Base-by-base conservation (phyloP, 2,329 filamentous ascomycete genomes). In the Exophiala aquamarina region DNA sequence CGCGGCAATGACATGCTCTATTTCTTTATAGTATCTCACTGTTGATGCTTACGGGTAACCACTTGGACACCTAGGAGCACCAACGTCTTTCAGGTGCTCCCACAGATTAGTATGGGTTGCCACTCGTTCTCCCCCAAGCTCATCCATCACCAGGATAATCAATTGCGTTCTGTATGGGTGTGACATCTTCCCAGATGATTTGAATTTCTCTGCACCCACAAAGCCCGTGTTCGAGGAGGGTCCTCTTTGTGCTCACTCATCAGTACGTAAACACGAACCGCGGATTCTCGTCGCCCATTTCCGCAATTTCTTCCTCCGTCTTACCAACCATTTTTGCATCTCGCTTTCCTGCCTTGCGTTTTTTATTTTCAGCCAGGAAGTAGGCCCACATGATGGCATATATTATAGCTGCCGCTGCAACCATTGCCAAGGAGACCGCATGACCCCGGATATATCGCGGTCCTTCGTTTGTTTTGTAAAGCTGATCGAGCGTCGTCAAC, bases 381-480 rank as follows among this genome's bases (percentile, higher is more conserved):
- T 72, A 79, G 50, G 71, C 66, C 75, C 75, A 81, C 67, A 84
- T 70, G 20, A 77, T 65, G 3, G 64, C 72, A 57, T 79, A 84
- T 3, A 82, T 65, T 20, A 73, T 39, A 0, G 72, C 74, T 1
- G 78, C 72, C 57, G 83, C 68, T 2, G 68, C 78, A 0, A 83
- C 79, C 65, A 85, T 69, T 19, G 73, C 70, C 36, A 85, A 66
- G 3, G 79, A 82, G 8, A 83, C 72, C 1, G 79, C 81, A 58
- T 86, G 82, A 4, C 83, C 83, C 26, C 72, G 72, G 29, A 80
- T 68, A 59, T 80, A 86, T n/a, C 78, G 72, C 2, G 81, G 81
- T 1, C 64, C 71, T 39, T 82, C 78, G 7, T 57, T 48, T 9
- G 60, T 68, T 28, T 62, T 63, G 51, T 72, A 73, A 9, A 73